phyloP scores from a whole-genome alignment of 1,284 basidiomycete genomes.

The Ustilago curta region DNA sequence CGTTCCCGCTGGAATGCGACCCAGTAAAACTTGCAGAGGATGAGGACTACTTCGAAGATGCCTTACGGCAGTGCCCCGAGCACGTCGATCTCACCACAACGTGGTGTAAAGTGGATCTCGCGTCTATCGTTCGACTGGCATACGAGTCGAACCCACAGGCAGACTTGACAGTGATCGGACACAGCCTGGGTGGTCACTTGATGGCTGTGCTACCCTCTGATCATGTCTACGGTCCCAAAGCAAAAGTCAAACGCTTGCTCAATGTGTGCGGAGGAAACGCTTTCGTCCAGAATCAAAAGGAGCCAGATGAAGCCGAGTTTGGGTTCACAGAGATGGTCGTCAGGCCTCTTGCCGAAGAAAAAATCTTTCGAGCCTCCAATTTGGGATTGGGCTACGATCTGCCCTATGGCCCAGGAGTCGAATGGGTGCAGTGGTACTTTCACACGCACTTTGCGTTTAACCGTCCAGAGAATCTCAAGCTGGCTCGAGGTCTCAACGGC shows the following conservation, averaged over 20 bases:
- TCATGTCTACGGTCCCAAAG: slow-evolving; percentile 45
- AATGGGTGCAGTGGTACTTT: slow-evolving; percentile 60
- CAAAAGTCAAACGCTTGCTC: slow-evolving; percentile 46
- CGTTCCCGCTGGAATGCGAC: slow-evolving; percentile 51
- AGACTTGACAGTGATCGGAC: slow-evolving; percentile 51
- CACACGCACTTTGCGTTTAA: slow-evolving; percentile 59
- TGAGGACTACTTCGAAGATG: slow-evolving; percentile 50
- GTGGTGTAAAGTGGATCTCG: slow-evolving; percentile 56
- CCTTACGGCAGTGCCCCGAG: slow-evolving; percentile 43
- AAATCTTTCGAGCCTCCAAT: slow-evolving; percentile 50
- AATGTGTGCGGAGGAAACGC: slow-evolving; percentile 62
- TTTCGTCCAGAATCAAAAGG: slow-evolving; percentile 46
- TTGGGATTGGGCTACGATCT: slow-evolving; percentile 59
- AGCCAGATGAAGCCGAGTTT: slow-evolving; percentile 49
- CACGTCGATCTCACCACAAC: slow-evolving; percentile 52
- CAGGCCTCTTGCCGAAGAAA: slow-evolving; percentile 53
- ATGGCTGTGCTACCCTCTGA: slow-evolving; percentile 40
- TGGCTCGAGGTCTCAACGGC: slow-evolving; percentile 35
- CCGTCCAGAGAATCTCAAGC: slow-evolving; percentile 38
- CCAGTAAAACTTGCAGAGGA: slow-evolving; percentile 43
- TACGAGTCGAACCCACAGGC: slow-evolving; percentile 37
- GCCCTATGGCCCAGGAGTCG: slow-evolving; percentile 53
- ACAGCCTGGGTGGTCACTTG: slow-evolving; percentile 58
- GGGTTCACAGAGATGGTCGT: slow-evolving; percentile 54
- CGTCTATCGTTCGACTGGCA: slow-evolving; percentile 43